These are phyloP conservation scores for Daldinia loculata DNA, from an alignment of 495 filamentous ascomycete species.

Conservation along the genomic window DNA sequence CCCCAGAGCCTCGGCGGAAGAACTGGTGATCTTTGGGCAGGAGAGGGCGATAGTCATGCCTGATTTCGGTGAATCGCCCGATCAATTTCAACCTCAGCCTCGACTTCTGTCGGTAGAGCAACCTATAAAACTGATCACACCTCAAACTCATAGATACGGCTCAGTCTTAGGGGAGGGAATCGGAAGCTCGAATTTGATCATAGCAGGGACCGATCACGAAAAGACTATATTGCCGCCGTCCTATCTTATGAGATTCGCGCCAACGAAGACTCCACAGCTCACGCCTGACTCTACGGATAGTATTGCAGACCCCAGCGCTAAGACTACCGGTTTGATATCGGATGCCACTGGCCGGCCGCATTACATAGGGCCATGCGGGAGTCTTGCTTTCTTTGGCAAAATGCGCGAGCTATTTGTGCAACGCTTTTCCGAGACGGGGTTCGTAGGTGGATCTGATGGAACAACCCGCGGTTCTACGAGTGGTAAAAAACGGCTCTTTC, in stretches of 20 bases:
- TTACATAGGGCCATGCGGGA: conserved; percentile 52
- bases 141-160: not conserved
- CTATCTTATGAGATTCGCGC: conserved; percentile 23
- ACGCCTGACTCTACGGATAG: conserved; percentile 6
- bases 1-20: conserved; percentile 47
- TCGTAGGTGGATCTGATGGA: not conserved
- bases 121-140: not conserved
- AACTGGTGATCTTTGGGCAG: conserved; percentile 47
- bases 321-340: conserved; percentile 41
- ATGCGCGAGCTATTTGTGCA: conserved; percentile 44
- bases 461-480: not conserved
- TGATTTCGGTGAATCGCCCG: conserved; percentile 30
- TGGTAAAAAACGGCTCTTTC: not conserved
- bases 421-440: conserved; percentile 18
- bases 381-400: conserved; percentile 46
- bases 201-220: conserved; percentile 16
- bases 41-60: conserved; percentile 48
- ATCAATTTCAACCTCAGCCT: not conserved
- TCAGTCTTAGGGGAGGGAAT: not conserved
- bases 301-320: not conserved
- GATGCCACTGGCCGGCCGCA: conserved; percentile 50
- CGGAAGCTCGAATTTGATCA: conserved; percentile 14
- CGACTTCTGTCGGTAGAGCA: not conserved
- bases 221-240: conserved; percentile 36
- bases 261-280: not conserved